A percentile compares a stretch with the other conserved stretches of the same genome.
Conservation (phyloP, 139 green algal genomes). For the Desmodesmus armatus region DNA sequence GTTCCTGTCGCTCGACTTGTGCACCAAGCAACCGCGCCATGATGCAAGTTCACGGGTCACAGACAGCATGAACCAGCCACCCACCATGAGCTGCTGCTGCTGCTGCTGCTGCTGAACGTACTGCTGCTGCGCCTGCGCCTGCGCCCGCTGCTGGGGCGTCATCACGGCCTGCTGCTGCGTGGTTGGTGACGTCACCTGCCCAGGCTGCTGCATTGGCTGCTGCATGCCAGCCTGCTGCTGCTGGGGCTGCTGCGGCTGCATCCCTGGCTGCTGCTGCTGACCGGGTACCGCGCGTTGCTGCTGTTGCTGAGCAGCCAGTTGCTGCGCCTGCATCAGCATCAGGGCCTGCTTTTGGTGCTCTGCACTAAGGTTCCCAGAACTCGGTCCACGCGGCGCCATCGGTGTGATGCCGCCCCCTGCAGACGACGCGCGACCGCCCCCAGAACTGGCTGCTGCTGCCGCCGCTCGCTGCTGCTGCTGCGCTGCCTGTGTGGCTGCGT, state of each 20-base stretch:
- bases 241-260: conserved; percentile 33
- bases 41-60: too few relatives aligned
- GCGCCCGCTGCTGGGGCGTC: conserved; percentile 54
- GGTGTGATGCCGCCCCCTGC: too few relatives aligned
- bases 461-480: too few relatives aligned
- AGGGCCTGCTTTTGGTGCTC: conserved; percentile 19
- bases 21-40: neutral
- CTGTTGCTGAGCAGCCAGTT: neutral
- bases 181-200: neutral
- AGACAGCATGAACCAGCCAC: too few relatives aligned
- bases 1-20: neutral
- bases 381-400: too few relatives aligned
- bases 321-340: conserved; percentile 23
- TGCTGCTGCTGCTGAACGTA: conserved; percentile 17
- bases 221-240: conserved; percentile 24
- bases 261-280: conserved; percentile 13
- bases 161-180: neutral
- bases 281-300: neutral
- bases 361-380: neutral
- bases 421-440: too few relatives aligned
- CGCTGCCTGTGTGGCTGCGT: too few relatives aligned
- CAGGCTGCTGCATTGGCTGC: neutral
- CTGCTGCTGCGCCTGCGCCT: conserved; percentile 32
- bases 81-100: neutral
- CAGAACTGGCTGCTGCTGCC: too few relatives aligned